phyloP scores from a whole-genome alignment of 139 green algal genomes.

The Chlorella vulgaris region DNA sequence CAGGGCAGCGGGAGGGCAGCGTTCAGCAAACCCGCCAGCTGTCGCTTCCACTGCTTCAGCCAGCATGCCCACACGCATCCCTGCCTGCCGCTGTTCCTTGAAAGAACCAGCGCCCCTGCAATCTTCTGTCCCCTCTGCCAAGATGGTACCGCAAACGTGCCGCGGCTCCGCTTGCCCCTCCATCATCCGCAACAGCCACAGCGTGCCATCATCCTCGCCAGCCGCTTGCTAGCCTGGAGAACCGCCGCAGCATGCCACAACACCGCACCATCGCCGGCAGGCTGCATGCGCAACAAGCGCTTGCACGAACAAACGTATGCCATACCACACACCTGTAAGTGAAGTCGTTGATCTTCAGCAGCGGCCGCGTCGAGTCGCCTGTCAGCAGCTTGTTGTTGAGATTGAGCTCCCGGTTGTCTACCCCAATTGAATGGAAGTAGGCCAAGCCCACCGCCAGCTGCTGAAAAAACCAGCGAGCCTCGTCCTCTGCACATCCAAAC shows the following conservation, averaged over 20 bases:
- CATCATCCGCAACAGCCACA: no score
- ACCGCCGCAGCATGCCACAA: no score
- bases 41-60: background rate
- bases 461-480: slow-evolving; percentile 87
- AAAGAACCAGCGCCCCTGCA: no score
- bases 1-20: background rate
- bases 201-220: no score
- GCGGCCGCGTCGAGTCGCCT: slow-evolving; percentile 30
- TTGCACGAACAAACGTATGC: background rate
- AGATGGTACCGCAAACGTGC: no score
- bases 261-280: no score
- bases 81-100: no score
- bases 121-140: no score
- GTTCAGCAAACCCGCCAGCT: background rate
- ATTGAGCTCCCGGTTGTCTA: slow-evolving; percentile 83
- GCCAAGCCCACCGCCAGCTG: slow-evolving; percentile 76
- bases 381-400: slow-evolving; percentile 89
- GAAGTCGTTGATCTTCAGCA: slow-evolving; percentile 43
- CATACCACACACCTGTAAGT: slow-evolving; percentile 27
- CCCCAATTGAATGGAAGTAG: slow-evolving; percentile 68
- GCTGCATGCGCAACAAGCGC: no score
- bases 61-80: no score
- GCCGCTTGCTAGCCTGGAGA: no score
- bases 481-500: slow-evolving; percentile 53
- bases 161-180: no score